Base-by-base conservation (phyloP, 345 rosid species). In the Anastatica hierochuntica region DNA sequence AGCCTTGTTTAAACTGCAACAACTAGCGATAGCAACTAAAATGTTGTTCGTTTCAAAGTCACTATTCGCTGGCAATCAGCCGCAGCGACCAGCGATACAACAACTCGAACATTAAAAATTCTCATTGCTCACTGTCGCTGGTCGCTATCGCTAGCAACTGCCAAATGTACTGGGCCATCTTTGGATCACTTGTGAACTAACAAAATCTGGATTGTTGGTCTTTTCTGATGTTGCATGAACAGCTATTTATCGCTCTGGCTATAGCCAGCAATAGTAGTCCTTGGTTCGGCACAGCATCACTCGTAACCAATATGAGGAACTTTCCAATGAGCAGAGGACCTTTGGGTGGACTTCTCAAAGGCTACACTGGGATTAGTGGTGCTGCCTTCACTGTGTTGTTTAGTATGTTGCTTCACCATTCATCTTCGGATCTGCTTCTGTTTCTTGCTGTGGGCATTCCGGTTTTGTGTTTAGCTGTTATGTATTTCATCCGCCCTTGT, bases 231-330 rank as follows among this genome's bases (percentile, higher is more conserved):
- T 50, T 50, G 31, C n/a, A n/a, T 43, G 54, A 55, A 72, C 80
- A 92, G 99, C 66, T 92, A 49, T 92, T 83, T 73, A 42, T 83
- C 29, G 95, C 94, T 18, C 82, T 85, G 15, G 77, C 62, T 58
- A 45, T 92, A 27, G 99, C 74, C 8, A 64, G 94, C 41, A 83
- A 88, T 56, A 79, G 96, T 66, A 81, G 72, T 66, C 84, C 88
- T 40, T 84, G 94, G 94, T 77, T 66, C 51, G 77, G 82, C 55
- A 84, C 94, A 27, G 85, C 85, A 23, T 74, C 83, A 46, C 84
- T 84, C 8, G 88, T 84, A 5, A 84, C 94, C 66, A 84, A 84
- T 60, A 84, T 84, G 94, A 76, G 88, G 67, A 84, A 84, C 64
- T 84, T 84, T 56, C 89, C 88, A 4, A 66, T 76, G 56, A 81